phyloP scores from a whole-genome alignment of 495 filamentous ascomycete species.

The Xylaria curta region DNA sequence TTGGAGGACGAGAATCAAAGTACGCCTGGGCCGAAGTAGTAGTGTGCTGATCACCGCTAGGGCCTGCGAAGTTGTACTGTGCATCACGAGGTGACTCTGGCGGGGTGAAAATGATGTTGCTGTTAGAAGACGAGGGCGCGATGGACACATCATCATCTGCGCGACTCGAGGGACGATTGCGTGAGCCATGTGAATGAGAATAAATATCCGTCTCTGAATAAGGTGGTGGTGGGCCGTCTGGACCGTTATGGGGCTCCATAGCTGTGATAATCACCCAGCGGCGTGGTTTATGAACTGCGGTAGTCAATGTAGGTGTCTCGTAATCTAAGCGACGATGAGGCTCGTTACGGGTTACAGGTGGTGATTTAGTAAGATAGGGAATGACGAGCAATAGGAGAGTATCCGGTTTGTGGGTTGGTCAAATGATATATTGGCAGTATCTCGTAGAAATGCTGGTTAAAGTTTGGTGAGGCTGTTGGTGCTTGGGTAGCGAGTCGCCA shows the following conservation, averaged over 20 bases:
- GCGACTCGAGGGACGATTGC: conserved; percentile 23
- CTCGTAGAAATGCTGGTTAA: not conserved
- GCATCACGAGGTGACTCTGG: conserved; percentile 49
- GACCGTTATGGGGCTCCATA: conserved; percentile 40
- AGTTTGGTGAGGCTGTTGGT: conserved; percentile 4
- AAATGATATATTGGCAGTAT: not conserved
- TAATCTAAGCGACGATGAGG: not conserved
- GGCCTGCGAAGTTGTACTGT: conserved; percentile 37
- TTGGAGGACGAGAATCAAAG: conserved; percentile 48
- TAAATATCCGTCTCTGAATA: conserved; percentile 58
- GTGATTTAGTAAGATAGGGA: not conserved
- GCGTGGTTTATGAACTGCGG: not conserved
- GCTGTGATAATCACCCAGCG: not conserved
- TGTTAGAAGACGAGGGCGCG: conserved; percentile 43
- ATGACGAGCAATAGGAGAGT: not conserved
- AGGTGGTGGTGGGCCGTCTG: conserved; percentile 48
- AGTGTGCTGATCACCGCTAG: conserved; percentile 33
- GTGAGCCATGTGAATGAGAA: conserved; percentile 42
- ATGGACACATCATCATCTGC: conserved; percentile 36
- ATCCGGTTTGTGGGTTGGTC: not conserved
- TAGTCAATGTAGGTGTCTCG: not conserved
- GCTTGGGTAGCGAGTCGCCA: not conserved
- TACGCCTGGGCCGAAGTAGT: conserved; percentile 43
- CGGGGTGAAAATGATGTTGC: conserved; percentile 55
- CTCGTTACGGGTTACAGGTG: not conserved